phyloP scores from a whole-genome alignment of 2,329 filamentous ascomycete species.

The Graphiopsis chlorocephala region DNA sequence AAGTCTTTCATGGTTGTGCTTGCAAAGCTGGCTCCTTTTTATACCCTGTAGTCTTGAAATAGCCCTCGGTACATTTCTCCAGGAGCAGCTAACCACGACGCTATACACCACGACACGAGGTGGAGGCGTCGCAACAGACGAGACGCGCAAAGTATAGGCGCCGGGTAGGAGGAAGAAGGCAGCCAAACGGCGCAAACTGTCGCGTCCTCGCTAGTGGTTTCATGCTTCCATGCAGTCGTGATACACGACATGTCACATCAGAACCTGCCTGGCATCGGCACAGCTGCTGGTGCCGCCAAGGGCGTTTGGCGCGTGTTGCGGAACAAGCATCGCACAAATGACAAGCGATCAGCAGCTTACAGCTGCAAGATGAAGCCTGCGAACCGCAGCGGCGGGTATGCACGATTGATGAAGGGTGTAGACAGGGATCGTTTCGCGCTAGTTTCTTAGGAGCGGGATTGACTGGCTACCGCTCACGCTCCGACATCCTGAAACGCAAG shows the following conservation, averaged over 20 bases:
- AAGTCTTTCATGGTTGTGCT: background rate
- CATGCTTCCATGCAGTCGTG: background rate
- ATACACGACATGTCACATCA: constrained; percentile 8
- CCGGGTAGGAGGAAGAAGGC: background rate
- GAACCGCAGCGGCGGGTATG: constrained; percentile 1
- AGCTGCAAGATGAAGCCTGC: constrained; percentile 3
- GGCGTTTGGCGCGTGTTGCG: background rate
- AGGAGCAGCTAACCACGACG: background rate
- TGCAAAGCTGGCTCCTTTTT: background rate
- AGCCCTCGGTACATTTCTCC: background rate
- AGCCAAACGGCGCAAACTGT: background rate
- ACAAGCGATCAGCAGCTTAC: background rate
- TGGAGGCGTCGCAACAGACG: background rate
- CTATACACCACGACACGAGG: background rate
- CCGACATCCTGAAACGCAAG: constrained; percentile 1
- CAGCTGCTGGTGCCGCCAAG: background rate
- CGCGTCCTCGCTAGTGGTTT: background rate
- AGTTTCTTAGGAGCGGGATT: background rate
- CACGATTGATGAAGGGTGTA: background rate
- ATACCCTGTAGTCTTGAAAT: background rate
- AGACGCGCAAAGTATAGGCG: background rate
- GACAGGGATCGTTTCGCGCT: background rate
- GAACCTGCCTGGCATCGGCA: constrained; percentile 4
- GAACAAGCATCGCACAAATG: background rate
- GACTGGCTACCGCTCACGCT: background rate